Evolutionary conservation across 2,329 filamentous ascomycete species (phyloP).

Genomic region (Alternaria consortialis): DNA sequence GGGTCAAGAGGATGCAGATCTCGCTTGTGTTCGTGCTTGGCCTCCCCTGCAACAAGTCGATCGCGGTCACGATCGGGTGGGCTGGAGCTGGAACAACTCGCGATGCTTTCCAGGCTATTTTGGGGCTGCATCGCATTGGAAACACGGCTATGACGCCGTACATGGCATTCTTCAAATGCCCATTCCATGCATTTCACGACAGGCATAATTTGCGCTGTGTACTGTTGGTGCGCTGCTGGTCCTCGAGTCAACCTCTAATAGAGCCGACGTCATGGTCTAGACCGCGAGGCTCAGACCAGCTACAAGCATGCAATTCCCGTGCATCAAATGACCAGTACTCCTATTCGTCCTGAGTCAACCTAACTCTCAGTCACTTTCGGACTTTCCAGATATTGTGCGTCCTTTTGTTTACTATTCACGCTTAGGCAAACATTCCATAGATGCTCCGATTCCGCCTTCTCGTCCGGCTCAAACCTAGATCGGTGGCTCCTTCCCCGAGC

Average conservation of each 20-base stretch:
- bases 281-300: neutral
- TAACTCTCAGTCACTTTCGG: neutral
- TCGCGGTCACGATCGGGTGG: neutral
- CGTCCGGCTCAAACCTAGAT: neutral
- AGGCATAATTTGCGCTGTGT: neutral
- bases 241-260: neutral
- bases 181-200: neutral
- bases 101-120: neutral
- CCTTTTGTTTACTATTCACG: neutral
- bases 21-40: conserved; percentile 3
- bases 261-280: conserved; percentile 11
- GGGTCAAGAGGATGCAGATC: conserved; percentile 4
- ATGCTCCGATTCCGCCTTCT: neutral
- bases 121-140: neutral
- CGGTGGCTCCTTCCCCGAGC: neutral
- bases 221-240: neutral
- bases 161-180: conserved; percentile 14
- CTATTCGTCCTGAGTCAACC: neutral
- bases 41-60: neutral
- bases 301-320: neutral
- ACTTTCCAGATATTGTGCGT: neutral
- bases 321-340: neutral
- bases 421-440: neutral
- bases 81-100: neutral
- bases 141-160: conserved; percentile 6